phyloP scores from a whole-genome alignment of 2,329 filamentous ascomycete genomes.

The Cladosporium sp. region DNA sequence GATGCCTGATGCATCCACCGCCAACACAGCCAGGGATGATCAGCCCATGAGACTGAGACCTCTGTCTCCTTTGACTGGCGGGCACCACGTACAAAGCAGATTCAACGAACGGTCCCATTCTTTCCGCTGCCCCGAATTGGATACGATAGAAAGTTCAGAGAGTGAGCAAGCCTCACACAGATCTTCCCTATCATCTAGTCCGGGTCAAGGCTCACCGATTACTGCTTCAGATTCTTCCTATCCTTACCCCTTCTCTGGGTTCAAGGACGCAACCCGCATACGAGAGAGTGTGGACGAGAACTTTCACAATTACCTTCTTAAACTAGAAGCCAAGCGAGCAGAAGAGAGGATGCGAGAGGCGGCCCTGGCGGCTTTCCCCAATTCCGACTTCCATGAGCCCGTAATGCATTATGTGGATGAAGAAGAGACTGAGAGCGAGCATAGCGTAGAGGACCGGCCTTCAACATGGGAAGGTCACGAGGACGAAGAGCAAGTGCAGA shows the following conservation, averaged over 20 bases:
- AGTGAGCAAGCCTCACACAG: conserved; percentile 37
- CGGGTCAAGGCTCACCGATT: conserved; percentile 36
- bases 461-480: conserved; percentile 35
- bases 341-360: conserved; percentile 74
- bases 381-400: conserved; percentile 62
- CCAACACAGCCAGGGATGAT: conserved; percentile 8
- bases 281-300: conserved; percentile 68
- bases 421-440: conserved; percentile 51
- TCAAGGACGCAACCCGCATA: conserved; percentile 50
- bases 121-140: conserved; percentile 57
- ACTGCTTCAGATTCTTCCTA: conserved; percentile 45
- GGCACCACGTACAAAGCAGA: conserved; percentile 28
- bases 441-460: conserved; percentile 33
- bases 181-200: conserved; percentile 40
- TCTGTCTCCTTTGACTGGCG: conserved; percentile 28
- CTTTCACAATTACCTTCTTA: conserved; percentile 71
- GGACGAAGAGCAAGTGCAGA: conserved; percentile 28
- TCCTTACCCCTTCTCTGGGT: conserved; percentile 19
- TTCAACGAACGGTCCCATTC: conserved; percentile 44
- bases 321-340: conserved; percentile 72
- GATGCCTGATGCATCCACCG: conserved; percentile 1
- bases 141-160: conserved; percentile 58
- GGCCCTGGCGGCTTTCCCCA: conserved; percentile 71
- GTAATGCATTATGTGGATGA: conserved; percentile 69
- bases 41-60: conserved; percentile 19